Conservation (phyloP, 2,329 filamentous ascomycete species). For the Aureobasidium sp. region DNA sequence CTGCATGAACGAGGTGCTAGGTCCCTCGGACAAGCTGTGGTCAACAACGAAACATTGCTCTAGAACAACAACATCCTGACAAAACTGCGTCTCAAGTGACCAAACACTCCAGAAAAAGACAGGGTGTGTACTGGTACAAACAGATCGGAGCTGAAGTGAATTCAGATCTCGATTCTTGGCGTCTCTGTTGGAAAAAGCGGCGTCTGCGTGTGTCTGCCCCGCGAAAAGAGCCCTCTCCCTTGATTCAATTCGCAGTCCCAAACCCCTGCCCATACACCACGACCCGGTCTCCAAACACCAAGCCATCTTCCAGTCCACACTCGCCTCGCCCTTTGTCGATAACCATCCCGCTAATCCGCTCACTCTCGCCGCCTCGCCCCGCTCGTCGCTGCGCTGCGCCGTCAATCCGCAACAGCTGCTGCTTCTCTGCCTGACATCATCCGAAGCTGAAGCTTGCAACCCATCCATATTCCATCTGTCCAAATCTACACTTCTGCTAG, state of each 20-base stretch:
- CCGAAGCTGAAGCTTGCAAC: conserved; percentile 10
- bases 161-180: not conserved
- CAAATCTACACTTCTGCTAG: not conserved
- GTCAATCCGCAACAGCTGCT: not conserved
- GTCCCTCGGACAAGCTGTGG: not conserved
- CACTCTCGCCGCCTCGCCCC: not conserved
- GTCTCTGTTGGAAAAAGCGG: not conserved
- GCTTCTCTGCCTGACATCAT: conserved; percentile 12
- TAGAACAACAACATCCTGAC: not conserved
- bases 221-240: conserved; percentile 5
- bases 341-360: not conserved
- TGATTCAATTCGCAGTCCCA: conserved; percentile 1
- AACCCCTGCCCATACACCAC: not conserved
- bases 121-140: not conserved
- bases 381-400: not conserved
- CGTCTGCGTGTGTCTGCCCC: conserved; percentile 1
- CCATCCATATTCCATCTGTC: not conserved
- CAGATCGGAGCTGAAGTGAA: not conserved
- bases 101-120: not conserved
- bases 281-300: conserved; percentile 2
- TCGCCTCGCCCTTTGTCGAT: not conserved
- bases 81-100: no score
- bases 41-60: not conserved
- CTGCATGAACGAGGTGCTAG: not conserved
- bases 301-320: not conserved